These are phyloP conservation scores for Aureobasidium sp. DNA, from an alignment of 2,329 filamentous ascomycete species.

Conservation along the genomic window DNA sequence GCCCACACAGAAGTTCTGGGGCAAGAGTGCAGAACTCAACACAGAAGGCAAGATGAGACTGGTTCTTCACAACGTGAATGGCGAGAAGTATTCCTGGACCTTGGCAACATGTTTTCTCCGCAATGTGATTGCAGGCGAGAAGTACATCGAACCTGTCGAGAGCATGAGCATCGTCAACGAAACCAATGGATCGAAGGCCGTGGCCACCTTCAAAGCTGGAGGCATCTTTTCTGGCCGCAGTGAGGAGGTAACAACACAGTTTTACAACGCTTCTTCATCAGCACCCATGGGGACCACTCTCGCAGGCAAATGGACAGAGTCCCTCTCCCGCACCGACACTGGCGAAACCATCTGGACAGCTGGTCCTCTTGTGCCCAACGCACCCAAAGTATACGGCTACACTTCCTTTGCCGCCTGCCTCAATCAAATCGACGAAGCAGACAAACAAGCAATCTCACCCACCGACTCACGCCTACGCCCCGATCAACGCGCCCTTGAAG, in stretches of 20 bases:
- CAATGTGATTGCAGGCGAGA: constrained; percentile 96
- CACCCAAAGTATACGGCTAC: constrained; percentile 76
- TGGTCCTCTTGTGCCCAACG: constrained; percentile 70
- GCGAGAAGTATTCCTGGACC: constrained; percentile 66
- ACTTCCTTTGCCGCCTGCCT: constrained; percentile 78
- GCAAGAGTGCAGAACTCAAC: constrained; percentile 88
- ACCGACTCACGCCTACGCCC: constrained; percentile 81
- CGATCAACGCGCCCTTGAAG: constrained; percentile 79
- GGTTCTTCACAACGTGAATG: constrained; percentile 52
- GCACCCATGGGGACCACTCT: constrained; percentile 62
- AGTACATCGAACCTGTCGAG: constrained; percentile 92
- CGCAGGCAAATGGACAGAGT: constrained; percentile 75
- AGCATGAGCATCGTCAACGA: constrained; percentile 84
- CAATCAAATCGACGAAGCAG: constrained; percentile 80
- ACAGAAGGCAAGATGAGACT: constrained; percentile 83
- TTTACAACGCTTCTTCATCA: constrained; percentile 48
- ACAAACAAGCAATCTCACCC: constrained; percentile 64
- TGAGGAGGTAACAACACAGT: constrained; percentile 78
- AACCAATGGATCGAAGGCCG: constrained; percentile 70
- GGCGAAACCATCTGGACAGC: constrained; percentile 71
- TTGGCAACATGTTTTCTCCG: constrained; percentile 84
- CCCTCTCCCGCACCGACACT: constrained; percentile 57
- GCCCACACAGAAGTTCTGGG: constrained; percentile 97
- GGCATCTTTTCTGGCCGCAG: constrained; percentile 95
- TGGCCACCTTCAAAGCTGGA: constrained; percentile 86